Base-by-base conservation (phyloP, 805 yeast species). In the Lipomyces starkeyi region DNA sequence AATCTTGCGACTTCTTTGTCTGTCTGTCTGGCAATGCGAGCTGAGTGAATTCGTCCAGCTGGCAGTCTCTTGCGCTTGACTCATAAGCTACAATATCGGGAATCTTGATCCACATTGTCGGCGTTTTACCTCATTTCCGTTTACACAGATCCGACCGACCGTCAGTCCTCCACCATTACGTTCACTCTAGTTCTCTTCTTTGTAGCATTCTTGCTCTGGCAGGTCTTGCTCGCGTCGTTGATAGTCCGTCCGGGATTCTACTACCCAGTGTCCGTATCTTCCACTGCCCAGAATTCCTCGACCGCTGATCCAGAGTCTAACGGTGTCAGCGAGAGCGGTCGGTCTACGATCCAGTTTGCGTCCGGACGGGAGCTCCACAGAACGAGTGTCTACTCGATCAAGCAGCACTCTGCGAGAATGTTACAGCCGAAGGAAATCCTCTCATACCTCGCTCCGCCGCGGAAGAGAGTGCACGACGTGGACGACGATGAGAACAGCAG, bases 161-260 rank as follows among this genome's bases (percentile, higher is more conserved):
- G 49, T n/a, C 63, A 17, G 53, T 14, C 58, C 17, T 27, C 61
- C 60, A 62, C 68, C 58, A 59, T 53, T 58, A 63, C 70, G 58
- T 29, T 61, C 49, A 59, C 71, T 25, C 61, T 62, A 8, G 64
- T 55, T n/a, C 34, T 67, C 14, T 56, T 66, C 34, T 69, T 67
- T 37, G 56, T 56, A 32, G 68, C 66, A 57, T 69, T 67, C 56
- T 58, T 67, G 71, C 66, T 69, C 37, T 69, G 72, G 69, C 72
- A 64, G 65, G 71, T 65, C n/a, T 56, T 64, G 35, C 68, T 69
- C 35, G 70, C 70, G 37, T 55, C 61, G 7, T 65, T 64, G 29
- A 69, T 64, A 25, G 69, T 68, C 7, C 66, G 72, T 14, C 69
- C 71, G 27, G 71, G 37, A n/a, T 64, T 65, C 47, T 63, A 49